phyloP scores from a whole-genome alignment of 2,329 filamentous ascomycete species.

The Ciborinia camelliae region DNA sequence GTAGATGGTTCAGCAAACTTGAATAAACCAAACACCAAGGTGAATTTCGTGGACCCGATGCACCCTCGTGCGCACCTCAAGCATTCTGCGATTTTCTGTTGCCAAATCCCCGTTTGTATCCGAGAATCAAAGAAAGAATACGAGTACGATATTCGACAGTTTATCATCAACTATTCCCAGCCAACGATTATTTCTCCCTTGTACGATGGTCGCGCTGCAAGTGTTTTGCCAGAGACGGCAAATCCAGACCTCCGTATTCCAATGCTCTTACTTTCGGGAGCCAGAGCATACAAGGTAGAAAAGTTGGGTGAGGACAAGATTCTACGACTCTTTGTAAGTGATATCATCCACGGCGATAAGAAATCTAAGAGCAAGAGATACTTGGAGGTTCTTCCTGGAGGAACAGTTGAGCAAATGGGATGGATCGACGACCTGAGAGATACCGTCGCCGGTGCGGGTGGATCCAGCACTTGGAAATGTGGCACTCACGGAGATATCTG shows the following conservation, averaged over 20 bases:
- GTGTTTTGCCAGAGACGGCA: not conserved
- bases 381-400: not conserved
- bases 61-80: not conserved
- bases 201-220: not conserved
- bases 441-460: not conserved
- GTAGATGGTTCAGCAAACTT: no score
- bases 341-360: not conserved
- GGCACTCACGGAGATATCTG: not conserved
- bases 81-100: not conserved
- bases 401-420: not conserved
- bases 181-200: not conserved
- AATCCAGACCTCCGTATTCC: not conserved
- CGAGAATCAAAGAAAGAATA: not conserved
- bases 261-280: not conserved
- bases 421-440: not conserved
- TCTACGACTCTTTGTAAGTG: not conserved
- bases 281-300: not conserved
- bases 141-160: not conserved
- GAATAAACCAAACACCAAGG: not conserved
- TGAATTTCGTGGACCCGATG: conserved; percentile 1
- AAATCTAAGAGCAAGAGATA: conserved; percentile 11
- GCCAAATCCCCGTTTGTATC: not conserved
- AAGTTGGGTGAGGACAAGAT: not conserved
- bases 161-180: not conserved
- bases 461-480: conserved; percentile 6